Percentiles rank a stretch among this genome's conserved stretches.
phyloP scores from a whole-genome alignment of 75 land plant genomes.

The Picea sitchensis region DNA sequence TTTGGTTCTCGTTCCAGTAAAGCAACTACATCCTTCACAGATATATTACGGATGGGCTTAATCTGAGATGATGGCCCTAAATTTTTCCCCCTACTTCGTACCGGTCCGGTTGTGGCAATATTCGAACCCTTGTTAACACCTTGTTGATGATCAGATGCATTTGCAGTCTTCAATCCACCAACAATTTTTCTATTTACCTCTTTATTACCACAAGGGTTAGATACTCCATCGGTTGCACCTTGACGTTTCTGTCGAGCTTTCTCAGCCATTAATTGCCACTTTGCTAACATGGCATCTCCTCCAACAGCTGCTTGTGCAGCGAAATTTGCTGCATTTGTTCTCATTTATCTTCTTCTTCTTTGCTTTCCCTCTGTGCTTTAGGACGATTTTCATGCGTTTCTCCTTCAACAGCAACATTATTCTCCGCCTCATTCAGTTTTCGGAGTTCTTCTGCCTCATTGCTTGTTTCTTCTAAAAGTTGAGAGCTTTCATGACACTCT shows the following conservation, averaged over 20 bases:
- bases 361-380: conserved; percentile 50
- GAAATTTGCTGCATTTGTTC: conserved; percentile 95
- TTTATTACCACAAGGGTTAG: conserved; percentile 3
- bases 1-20: conserved; percentile 83
- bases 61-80: conserved; percentile 10
- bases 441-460: no score
- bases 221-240: conserved; percentile 33
- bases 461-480: no score
- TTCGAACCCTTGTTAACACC: background rate
- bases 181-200: background rate
- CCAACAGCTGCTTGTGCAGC: conserved; percentile 96
- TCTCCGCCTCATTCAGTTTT: no score
- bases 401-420: conserved; percentile 38
- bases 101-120: background rate
- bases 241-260: conserved; percentile 90
- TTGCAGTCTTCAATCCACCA: conserved; percentile 1
- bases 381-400: conserved; percentile 61
- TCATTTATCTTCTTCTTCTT: conserved; percentile 90
- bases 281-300: conserved; percentile 89
- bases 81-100: conserved; percentile 42
- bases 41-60: conserved; percentile 40
- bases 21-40: conserved; percentile 75
- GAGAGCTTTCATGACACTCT: no score
- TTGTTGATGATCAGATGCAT: conserved; percentile 9
- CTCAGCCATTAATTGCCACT: conserved; percentile 99